Percentiles rank a stretch among this genome's conserved stretches.
These are phyloP conservation scores for Xylaria sp. DNA, from an alignment of 2,329 filamentous ascomycete genomes.

Conservation along the genomic window DNA sequence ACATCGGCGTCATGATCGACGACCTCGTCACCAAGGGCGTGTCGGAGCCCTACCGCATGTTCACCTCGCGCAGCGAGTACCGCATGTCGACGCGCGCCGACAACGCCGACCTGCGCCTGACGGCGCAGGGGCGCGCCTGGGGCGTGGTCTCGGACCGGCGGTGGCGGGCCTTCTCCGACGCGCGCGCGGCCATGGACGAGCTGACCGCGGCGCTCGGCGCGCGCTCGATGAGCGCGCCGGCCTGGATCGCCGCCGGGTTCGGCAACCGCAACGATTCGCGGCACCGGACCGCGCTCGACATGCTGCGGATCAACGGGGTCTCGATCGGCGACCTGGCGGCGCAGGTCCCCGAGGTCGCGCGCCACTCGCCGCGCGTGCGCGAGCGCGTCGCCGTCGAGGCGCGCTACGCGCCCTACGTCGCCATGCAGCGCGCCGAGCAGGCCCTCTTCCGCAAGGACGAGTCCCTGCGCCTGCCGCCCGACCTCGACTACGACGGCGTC, in stretches of 20 bases:
- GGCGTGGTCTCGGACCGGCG: constrained; percentile 79
- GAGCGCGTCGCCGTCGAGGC: constrained; percentile 79
- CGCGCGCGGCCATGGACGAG: constrained; percentile 67
- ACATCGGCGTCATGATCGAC: constrained; percentile 98
- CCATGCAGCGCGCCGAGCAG: constrained; percentile 68
- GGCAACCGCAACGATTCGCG: constrained; percentile 66
- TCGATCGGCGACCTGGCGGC: constrained; percentile 59
- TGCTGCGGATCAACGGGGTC: constrained; percentile 70
- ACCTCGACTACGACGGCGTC: constrained; percentile 76
- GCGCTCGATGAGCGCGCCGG: constrained; percentile 59
- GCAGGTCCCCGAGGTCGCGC: constrained; percentile 58
- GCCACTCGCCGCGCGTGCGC: constrained; percentile 62
- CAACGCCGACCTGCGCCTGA: constrained; percentile 89
- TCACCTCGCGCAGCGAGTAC: constrained; percentile 93
- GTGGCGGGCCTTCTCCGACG: constrained; percentile 71
- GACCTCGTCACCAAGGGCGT: constrained; percentile 97
- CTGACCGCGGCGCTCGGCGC: constrained; percentile 64
- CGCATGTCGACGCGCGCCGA: constrained; percentile 90
- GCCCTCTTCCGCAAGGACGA: constrained; percentile 77
- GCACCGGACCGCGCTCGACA: constrained; percentile 74
- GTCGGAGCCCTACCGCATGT: constrained; percentile 97
- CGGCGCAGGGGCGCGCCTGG: constrained; percentile 72
- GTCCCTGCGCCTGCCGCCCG: constrained; percentile 67
- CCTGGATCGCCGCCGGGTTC: constrained; percentile 74
- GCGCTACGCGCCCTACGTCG: constrained; percentile 84